Evolutionary conservation across 2,329 filamentous ascomycete genomes (phyloP).

Genomic region (Aspergillus versicolor): DNA sequence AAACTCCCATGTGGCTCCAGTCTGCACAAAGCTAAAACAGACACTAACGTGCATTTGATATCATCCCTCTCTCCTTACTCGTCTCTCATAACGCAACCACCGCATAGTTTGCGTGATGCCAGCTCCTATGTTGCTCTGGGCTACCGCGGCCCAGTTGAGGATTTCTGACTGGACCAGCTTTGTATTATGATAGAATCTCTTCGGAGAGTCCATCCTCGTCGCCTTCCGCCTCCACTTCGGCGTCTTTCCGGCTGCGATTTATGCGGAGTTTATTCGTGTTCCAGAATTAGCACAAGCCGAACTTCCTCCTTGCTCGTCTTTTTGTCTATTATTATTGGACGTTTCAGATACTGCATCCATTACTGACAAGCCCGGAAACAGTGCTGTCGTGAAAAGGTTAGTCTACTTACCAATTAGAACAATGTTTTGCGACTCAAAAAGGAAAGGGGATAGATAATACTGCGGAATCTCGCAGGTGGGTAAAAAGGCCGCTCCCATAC

Average conservation of each 20-base stretch:
- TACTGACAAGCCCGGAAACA: too few relatives aligned
- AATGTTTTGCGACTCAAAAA: too few relatives aligned
- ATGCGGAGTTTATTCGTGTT: neutral
- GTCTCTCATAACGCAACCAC: constrained; percentile 24
- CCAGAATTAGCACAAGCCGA: neutral
- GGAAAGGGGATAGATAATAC: too few relatives aligned
- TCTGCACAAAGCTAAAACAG: neutral
- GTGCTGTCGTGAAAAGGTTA: too few relatives aligned
- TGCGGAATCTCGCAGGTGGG: too few relatives aligned
- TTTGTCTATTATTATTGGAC: too few relatives aligned
- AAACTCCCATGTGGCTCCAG: neutral
- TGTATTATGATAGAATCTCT: neutral
- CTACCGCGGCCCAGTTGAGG: neutral
- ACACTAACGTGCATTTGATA: neutral
- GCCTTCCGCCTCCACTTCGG: neutral
- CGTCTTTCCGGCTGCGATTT: neutral
- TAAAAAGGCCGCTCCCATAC: too few relatives aligned
- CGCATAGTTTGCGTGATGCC: constrained; percentile 22
- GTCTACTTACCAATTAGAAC: too few relatives aligned
- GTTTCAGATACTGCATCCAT: too few relatives aligned
- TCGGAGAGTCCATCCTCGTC: neutral
- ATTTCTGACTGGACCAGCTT: neutral
- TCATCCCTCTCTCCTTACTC: constrained; percentile 9
- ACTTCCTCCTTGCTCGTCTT: neutral
- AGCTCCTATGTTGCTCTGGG: neutral